A percentile compares a stretch with the other conserved stretches of the same genome.
Evolutionary conservation across 1,284 basidiomycete species (phyloP).

Genomic region (Trichosporon ovoides): DNA sequence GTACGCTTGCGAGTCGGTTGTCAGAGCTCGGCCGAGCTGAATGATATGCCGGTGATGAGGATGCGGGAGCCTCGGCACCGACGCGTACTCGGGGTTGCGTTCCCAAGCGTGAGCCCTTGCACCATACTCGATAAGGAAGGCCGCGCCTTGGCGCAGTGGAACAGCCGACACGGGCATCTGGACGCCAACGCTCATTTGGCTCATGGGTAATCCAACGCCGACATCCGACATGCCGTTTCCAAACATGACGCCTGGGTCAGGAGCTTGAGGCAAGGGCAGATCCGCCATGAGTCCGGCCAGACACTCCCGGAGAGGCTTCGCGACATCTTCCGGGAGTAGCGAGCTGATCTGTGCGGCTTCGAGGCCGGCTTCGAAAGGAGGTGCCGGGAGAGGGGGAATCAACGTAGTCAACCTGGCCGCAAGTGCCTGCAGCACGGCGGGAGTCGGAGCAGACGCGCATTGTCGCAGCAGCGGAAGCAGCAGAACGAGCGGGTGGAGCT

Average conservation of each 20-base stretch:
- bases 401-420: slow-evolving; percentile 24
- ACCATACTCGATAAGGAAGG: slow-evolving; percentile 25
- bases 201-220: neutral
- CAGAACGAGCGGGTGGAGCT: slow-evolving; percentile 27
- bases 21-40: slow-evolving; percentile 15
- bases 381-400: slow-evolving; percentile 36
- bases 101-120: slow-evolving; percentile 19
- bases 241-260: slow-evolving; percentile 2
- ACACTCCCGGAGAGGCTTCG: slow-evolving; percentile 29
- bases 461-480: slow-evolving; percentile 35
- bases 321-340: slow-evolving; percentile 32
- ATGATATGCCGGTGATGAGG: slow-evolving; percentile 15
- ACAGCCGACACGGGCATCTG: slow-evolving; percentile 9
- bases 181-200: neutral
- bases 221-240: slow-evolving; percentile 1
- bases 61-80: slow-evolving; percentile 13
- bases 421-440: slow-evolving; percentile 22
- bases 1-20: slow-evolving; percentile 14
- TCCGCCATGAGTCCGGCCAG: slow-evolving; percentile 42
- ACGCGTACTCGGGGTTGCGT: slow-evolving; percentile 1
- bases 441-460: slow-evolving; percentile 17
- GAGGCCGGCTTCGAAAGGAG: slow-evolving; percentile 40
- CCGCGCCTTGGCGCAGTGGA: slow-evolving; percentile 19
- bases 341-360: slow-evolving; percentile 36
- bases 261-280: slow-evolving; percentile 21